Percentiles rank a stretch among this genome's conserved stretches.
phyloP scores from a whole-genome alignment of 139 green algal genomes.

The Closterium sp. region DNA sequence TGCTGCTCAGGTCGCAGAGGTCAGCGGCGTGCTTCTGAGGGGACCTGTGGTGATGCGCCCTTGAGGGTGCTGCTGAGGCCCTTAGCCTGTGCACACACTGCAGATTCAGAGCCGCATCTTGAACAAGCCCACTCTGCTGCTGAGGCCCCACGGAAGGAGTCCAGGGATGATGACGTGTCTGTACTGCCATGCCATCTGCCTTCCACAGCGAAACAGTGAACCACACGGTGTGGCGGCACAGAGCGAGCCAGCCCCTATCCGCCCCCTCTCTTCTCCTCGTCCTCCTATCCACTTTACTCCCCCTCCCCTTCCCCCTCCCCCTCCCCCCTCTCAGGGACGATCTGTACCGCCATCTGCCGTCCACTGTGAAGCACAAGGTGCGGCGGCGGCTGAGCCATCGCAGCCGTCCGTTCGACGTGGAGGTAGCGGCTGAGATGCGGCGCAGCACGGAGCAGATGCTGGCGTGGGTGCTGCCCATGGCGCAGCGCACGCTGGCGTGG shows the following conservation, averaged over 20 bases:
- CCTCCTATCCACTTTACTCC: background rate
- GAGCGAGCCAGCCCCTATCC: too few relatives aligned
- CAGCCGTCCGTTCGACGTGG: conserved; percentile 6
- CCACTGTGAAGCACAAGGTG: background rate
- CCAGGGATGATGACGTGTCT: conserved; percentile 2
- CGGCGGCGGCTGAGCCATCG: background rate
- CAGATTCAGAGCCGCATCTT: too few relatives aligned
- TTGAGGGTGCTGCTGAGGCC: too few relatives aligned
- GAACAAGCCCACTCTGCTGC: too few relatives aligned
- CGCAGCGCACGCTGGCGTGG: background rate
- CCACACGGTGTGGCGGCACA: too few relatives aligned
- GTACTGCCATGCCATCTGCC: background rate
- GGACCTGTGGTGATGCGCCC: too few relatives aligned
- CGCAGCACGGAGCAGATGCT: conserved; percentile 4
- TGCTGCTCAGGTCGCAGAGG: too few relatives aligned
- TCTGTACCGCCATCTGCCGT: background rate
- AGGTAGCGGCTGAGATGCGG: conserved; percentile 7
- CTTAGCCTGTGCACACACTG: too few relatives aligned
- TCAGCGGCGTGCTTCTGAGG: too few relatives aligned
- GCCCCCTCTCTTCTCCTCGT: too few relatives aligned
- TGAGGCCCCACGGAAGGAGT: too few relatives aligned
- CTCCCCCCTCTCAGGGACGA: background rate
- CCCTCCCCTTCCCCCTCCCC: too few relatives aligned
- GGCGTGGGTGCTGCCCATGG: conserved; percentile 4
- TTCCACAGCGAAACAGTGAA: background rate